Percentiles rank a stretch among this genome's conserved stretches.
These are phyloP conservation scores for Thermomucor indicae-seudaticae DNA, from an alignment of 371 early-diverging fungal species.

Conservation along the genomic window DNA sequence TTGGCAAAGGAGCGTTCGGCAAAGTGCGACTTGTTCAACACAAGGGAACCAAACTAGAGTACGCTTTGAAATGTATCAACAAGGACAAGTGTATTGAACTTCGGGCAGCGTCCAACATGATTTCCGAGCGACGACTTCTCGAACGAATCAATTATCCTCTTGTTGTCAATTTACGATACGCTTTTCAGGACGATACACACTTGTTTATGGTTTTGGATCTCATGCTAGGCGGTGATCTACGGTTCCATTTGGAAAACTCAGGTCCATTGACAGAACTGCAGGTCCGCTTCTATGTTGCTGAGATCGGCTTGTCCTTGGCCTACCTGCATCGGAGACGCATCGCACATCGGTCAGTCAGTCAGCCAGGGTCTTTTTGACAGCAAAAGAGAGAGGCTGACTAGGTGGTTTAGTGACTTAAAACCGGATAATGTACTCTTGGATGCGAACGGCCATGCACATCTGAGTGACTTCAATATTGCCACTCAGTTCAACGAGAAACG, in stretches of 20 bases:
- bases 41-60: conserved; percentile 50
- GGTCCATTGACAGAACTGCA: conserved; percentile 64
- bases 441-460: conserved; percentile 74
- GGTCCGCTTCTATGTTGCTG: conserved; percentile 74
- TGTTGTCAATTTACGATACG: conserved; percentile 68
- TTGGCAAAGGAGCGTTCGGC: conserved; percentile 76
- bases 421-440: conserved; percentile 95
- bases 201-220: conserved; percentile 78
- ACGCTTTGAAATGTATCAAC: conserved; percentile 58
- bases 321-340: conserved; percentile 63
- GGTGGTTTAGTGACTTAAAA: conserved; percentile 79
- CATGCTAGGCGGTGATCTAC: conserved; percentile 86
- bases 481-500: conserved; percentile 51
- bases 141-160: conserved; percentile 47
- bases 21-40: conserved; percentile 86
- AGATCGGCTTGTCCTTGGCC: conserved; percentile 62
- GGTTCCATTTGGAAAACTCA: conserved; percentile 68
- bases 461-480: conserved; percentile 88
- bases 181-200: conserved; percentile 78
- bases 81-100: conserved; percentile 52
- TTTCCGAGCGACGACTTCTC: conserved; percentile 50
- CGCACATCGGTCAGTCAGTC: conserved; percentile 48
- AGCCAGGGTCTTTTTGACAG: not conserved
- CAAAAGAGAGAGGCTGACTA: not conserved
- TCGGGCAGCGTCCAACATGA: conserved; percentile 50